Evolutionary conservation across 2,329 filamentous ascomycete genomes (phyloP).

Genomic region (Fusarium abutilonis): DNA sequence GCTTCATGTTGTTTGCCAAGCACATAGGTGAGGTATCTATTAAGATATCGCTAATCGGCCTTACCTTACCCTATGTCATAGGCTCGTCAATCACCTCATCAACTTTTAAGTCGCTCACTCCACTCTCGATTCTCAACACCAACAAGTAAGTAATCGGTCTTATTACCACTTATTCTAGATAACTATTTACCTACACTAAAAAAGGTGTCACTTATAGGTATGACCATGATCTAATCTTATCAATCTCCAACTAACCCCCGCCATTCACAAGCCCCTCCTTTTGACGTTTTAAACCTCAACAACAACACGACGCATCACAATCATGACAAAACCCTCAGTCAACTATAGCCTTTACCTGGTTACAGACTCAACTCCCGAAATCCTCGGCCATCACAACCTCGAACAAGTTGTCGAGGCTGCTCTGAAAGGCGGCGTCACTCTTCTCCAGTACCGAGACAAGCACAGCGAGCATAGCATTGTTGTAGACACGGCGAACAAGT

Average conservation of each 20-base stretch:
- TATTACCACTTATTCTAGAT: no score
- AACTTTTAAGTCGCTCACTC: slow-evolving; percentile 30
- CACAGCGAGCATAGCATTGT: slow-evolving; percentile 76
- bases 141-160: neutral
- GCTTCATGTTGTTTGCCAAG: neutral
- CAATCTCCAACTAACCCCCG: slow-evolving; percentile 15
- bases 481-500: slow-evolving; percentile 72
- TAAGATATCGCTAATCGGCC: neutral
- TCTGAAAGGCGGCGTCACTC: slow-evolving; percentile 80
- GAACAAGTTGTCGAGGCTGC: slow-evolving; percentile 78
- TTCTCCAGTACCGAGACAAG: slow-evolving; percentile 94
- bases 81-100: slow-evolving; percentile 18
- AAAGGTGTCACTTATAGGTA: neutral
- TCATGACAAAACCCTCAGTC: slow-evolving; percentile 50
- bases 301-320: slow-evolving; percentile 11
- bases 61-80: slow-evolving; percentile 27
- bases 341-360: slow-evolving; percentile 91
- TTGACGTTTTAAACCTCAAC: neutral
- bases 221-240: neutral
- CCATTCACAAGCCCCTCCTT: slow-evolving; percentile 11
- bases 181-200: neutral
- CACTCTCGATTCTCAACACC: neutral
- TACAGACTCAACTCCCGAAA: slow-evolving; percentile 88
- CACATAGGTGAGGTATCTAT: neutral
- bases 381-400: slow-evolving; percentile 78